These are phyloP conservation scores for Penicillium sp. DNA, from an alignment of 2,329 filamentous ascomycete species.

Conservation along the genomic window DNA sequence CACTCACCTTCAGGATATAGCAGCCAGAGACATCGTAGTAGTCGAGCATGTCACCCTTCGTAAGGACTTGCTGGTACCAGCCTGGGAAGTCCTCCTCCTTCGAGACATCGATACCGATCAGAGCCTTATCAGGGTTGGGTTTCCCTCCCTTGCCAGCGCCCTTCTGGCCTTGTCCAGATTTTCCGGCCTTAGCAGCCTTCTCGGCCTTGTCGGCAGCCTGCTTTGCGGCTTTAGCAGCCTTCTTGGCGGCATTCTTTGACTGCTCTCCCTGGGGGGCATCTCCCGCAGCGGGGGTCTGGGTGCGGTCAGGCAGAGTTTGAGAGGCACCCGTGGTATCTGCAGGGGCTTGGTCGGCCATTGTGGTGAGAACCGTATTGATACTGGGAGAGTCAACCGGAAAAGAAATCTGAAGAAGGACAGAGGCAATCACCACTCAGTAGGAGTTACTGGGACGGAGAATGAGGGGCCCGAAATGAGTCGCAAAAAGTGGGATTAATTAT, in stretches of 20 bases:
- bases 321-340: conserved; percentile 33
- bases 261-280: conserved; percentile 37
- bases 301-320: conserved; percentile 47
- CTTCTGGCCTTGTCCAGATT: conserved; percentile 54
- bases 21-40: conserved; percentile 99
- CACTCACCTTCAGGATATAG: conserved; percentile 79
- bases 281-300: conserved; percentile 45
- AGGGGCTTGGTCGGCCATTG: conserved; percentile 40
- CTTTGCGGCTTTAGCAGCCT: conserved; percentile 30
- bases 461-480: conserved; percentile 26
- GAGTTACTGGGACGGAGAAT: conserved; percentile 14
- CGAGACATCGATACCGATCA: conserved; percentile 85
- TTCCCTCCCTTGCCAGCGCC: conserved; percentile 52
- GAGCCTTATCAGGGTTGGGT: conserved; percentile 63
- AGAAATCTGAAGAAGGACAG: conserved; percentile 22
- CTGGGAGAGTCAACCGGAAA: conserved; percentile 25
- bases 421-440: conserved; percentile 20
- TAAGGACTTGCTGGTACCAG: conserved; percentile 98
- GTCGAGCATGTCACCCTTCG: conserved; percentile 96
- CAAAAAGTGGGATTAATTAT: conserved; percentile 45
- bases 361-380: conserved; percentile 23
- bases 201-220: conserved; percentile 34
- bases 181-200: conserved; percentile 53
- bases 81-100: conserved; percentile 87
- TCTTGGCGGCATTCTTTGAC: conserved; percentile 38